Percentiles rank a stretch among this genome's conserved stretches.
Conservation (phyloP, 2,329 filamentous ascomycete genomes). For the Cryoendolithus antarcticus region DNA sequence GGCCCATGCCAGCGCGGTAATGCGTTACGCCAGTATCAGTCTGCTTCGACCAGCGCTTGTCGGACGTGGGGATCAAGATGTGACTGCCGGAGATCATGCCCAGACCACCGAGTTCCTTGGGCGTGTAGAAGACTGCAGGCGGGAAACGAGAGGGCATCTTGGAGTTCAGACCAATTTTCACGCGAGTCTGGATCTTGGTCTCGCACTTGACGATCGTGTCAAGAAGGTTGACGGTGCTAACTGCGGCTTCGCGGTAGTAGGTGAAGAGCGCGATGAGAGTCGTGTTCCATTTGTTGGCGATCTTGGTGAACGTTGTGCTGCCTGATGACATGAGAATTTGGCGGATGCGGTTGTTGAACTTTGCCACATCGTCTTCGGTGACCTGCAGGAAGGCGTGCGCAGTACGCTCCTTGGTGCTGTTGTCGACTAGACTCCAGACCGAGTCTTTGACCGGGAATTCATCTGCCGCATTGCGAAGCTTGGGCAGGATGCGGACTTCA, state of each 20-base stretch:
- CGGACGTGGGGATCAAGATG: slow-evolving; percentile 90
- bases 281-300: slow-evolving; percentile 99
- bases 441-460: slow-evolving; percentile 97
- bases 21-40: slow-evolving; percentile 95
- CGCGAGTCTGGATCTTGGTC: slow-evolving; percentile 96
- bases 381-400: slow-evolving; percentile 96
- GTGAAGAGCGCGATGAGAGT: slow-evolving; percentile 94
- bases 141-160: slow-evolving; percentile 99
- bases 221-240: slow-evolving; percentile 83
- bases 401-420: slow-evolving; percentile 90
- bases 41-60: slow-evolving; percentile 97
- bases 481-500: slow-evolving; percentile 89
- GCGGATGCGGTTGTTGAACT: slow-evolving; percentile 97
- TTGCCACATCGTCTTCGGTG: slow-evolving; percentile 93
- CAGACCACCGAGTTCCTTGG: slow-evolving; percentile 90
- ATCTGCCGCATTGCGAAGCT: slow-evolving; percentile 87
- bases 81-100: slow-evolving; percentile 99
- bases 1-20: slow-evolving; percentile 94
- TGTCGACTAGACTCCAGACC: slow-evolving; percentile 95
- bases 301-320: slow-evolving; percentile 99
- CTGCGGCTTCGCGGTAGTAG: slow-evolving; percentile 94
- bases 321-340: slow-evolving; percentile 99
- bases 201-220: slow-evolving; percentile 99
- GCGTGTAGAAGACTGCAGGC: slow-evolving; percentile 95
- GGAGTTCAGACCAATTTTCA: slow-evolving; percentile 96